Evolutionary conservation across 2,329 filamentous ascomycete species (phyloP), one percentile per base, ranked within the genome.

Genomic region (Scytalidium sp.): DNA sequence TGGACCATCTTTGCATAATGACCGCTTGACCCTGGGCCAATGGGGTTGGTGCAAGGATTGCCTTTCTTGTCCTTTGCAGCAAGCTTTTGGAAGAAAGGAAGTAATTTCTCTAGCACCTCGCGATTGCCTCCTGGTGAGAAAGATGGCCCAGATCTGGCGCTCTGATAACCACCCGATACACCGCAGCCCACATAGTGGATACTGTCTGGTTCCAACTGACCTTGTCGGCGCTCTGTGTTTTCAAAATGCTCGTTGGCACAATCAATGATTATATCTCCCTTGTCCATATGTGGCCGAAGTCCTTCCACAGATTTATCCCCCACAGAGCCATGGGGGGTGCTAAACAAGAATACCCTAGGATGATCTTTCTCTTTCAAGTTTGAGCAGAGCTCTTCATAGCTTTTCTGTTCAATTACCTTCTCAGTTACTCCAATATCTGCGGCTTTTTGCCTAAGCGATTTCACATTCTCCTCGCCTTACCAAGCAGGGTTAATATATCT

Each of bases 1-100:
- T 89, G 85, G 3, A 88, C 76, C 84, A 88, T 89, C 70, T 90
- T 89, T 39, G 88, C 83, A 59, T 84, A 89, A 63, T 89, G 85
- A 0, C 85, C 85, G 1, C 79, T 75, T 1, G 85, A 84, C 0
- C 79, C 79, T 2, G 78, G 76, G 0, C 85, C 85, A 43, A 85
- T 74, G 21, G 75, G 72, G 0, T 70, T 78, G 1, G 85, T 81
- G 56, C 84, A 88, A 1, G 83, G 75, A 10, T 72, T 75, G 1
- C 80, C 81, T 3, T 79, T 69, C 29, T 69, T 68, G 49, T 84
- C 83, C 58, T 84, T 86, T 1, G 84, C 84, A 0, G 84, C 78
- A 42, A 87, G 75, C 39, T 73, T 76, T 53, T 79, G 67, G 1
- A 88, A 67, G 11, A 88, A 68, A 1, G 85, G 84, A 55, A 88